phyloP scores from a whole-genome alignment of 352 stramenopile species.

The Phytopythium oedochilum region DNA sequence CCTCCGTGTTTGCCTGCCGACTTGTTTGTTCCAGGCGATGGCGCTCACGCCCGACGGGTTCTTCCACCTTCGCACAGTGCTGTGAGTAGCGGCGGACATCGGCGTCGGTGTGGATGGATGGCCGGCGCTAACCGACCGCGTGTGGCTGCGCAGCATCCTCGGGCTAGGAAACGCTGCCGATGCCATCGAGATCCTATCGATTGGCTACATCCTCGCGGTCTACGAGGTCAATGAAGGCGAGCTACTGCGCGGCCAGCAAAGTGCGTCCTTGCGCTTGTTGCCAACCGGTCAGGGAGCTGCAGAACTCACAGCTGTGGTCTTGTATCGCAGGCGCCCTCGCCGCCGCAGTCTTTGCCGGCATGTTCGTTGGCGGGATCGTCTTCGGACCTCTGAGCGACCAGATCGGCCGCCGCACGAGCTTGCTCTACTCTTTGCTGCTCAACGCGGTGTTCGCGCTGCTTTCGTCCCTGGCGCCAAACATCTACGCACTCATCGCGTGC shows the following conservation, averaged over 20 bases:
- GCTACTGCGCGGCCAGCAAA: slow-evolving; percentile 45
- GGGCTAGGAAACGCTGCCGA: slow-evolving; percentile 85
- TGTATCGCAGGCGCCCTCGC: slow-evolving; percentile 56
- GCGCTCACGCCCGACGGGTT: slow-evolving; percentile 49
- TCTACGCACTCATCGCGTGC: slow-evolving; percentile 58
- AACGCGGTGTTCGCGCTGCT: slow-evolving; percentile 75
- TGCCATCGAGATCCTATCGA: slow-evolving; percentile 89
- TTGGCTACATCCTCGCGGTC: slow-evolving; percentile 88
- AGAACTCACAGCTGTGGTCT: neutral
- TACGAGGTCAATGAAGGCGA: slow-evolving; percentile 71
- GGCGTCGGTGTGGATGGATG: neutral
- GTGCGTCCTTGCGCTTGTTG: slow-evolving; percentile 18
- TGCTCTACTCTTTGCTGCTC: slow-evolving; percentile 76
- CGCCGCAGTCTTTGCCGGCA: slow-evolving; percentile 86
- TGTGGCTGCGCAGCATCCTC: slow-evolving; percentile 43
- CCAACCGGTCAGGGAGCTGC: too few relatives aligned
- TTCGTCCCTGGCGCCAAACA: slow-evolving; percentile 65
- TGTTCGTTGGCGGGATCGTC: slow-evolving; percentile 84
- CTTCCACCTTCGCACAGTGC: slow-evolving; percentile 62
- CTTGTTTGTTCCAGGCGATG: slow-evolving; percentile 33
- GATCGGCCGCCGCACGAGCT: slow-evolving; percentile 61
- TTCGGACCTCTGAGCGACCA: slow-evolving; percentile 74
- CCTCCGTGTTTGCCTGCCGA: neutral
- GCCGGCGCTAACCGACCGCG: neutral
- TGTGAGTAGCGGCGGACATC: slow-evolving; percentile 25